Evolutionary conservation across 1,284 basidiomycete genomes (phyloP), one percentile per base, ranked within the genome.

Genomic region (Coniferiporia weirii): DNA sequence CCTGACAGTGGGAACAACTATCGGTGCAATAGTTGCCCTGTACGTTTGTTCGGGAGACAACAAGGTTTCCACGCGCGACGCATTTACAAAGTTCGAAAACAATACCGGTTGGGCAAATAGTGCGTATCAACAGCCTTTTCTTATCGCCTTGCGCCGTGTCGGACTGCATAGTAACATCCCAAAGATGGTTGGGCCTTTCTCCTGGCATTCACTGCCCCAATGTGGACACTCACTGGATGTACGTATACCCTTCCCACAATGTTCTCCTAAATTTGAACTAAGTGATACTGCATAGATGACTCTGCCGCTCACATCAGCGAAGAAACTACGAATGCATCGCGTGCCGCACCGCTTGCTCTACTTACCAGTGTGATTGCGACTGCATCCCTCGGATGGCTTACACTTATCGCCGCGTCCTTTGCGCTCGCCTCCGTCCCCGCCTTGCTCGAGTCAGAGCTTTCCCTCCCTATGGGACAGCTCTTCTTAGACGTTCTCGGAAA

Each of bases 141-240:
- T 17, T 17, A 40, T 19, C 52, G 32, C 52, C 56, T 8, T 35
- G 13, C 17, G 1, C 1, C 12, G 32, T 47, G 38, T 38, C 43
- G 52, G 22, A n/a, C 4, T 56, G 17, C 19, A 51, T 27, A 19
- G 3, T n/a, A 17, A 8, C 20, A 36, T 53, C 49, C 3, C 44
- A 20, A 63, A 87, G 85, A 79, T 70, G 84, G 82, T 12, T 88
- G 84, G 84, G 84, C 86, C 0, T 89, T 90, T 68, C 71, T 90
- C 62, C 70, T 90, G 19, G 77, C 86, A 0, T 88, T 90, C 66
- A 85, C 84, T 0, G 78, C 84, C 1, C 84, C 86, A 0, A 89
- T 89, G 82, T 91, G 88, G 88, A 86, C 84, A 1, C 69, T 89
- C 52, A 89, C 87, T 0, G 85, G 85, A 56, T 90, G 86, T 86